Conservation (phyloP, 805 yeast genomes). For the Scheffersomyces amazonensis region DNA sequence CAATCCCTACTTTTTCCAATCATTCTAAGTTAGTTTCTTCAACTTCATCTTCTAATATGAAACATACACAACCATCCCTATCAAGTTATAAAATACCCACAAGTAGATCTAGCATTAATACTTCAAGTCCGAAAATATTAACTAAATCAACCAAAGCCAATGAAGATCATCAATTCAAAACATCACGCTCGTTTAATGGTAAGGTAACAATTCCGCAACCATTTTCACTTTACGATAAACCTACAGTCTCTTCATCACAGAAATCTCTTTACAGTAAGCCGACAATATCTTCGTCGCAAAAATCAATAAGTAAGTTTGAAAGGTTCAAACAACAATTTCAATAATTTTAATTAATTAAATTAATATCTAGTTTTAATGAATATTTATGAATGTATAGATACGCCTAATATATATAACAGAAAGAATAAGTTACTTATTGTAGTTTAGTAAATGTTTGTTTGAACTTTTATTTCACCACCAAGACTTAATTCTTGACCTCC, state of each 20-base stretch:
- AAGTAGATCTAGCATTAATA: background rate
- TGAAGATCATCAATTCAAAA: background rate
- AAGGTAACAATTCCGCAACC: slow-evolving; percentile 24
- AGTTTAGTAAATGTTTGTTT: slow-evolving; percentile 41
- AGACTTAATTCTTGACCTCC: slow-evolving; percentile 62
- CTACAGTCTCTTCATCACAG: slow-evolving; percentile 40
- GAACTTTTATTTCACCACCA: slow-evolving; percentile 61
- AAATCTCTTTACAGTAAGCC: slow-evolving; percentile 36
- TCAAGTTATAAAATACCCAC: background rate
- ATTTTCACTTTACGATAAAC: slow-evolving; percentile 30
- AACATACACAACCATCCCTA: background rate
- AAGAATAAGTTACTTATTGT: too few species aligned
- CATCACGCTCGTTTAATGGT: background rate
- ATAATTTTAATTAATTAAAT: slow-evolving; percentile 4
- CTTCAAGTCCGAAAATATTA: too few species aligned
- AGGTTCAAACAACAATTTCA: slow-evolving; percentile 30
- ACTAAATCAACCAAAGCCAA: background rate
- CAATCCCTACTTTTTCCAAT: slow-evolving; percentile 6
- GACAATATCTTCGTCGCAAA: slow-evolving; percentile 39
- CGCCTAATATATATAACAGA: background rate
- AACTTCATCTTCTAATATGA: background rate
- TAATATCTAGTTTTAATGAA: too few species aligned
- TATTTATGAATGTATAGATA: background rate
- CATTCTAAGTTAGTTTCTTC: background rate
- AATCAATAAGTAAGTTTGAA: slow-evolving; percentile 33